A percentile compares a stretch with the other conserved stretches of the same genome.
Evolutionary conservation across 306 rosid species (phyloP).

Genomic region (Quercus glauca): DNA sequence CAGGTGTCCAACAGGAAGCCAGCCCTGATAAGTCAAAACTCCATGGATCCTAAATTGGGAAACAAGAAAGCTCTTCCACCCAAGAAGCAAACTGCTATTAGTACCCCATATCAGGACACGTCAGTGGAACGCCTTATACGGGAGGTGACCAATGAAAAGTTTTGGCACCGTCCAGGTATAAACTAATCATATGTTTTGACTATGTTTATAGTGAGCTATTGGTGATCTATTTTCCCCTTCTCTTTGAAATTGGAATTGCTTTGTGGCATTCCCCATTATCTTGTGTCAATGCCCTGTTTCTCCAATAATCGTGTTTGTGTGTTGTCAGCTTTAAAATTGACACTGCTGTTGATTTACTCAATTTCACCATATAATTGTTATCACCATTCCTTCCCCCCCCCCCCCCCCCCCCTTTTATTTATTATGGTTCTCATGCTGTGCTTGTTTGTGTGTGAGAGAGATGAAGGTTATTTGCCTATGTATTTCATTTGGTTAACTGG

Average conservation of each 20-base stretch:
- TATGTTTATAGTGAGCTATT: constrained; percentile 1
- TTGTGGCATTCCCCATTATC: constrained; percentile 39
- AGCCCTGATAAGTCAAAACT: constrained; percentile 49
- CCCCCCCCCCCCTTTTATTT: constrained; percentile 30
- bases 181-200: constrained; percentile 6
- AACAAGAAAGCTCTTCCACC: constrained; percentile 68
- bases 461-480: neutral
- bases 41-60: constrained; percentile 57
- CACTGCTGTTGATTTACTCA: constrained; percentile 48
- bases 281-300: constrained; percentile 59
- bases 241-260: constrained; percentile 18
- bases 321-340: constrained; percentile 39
- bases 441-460: constrained; percentile 32
- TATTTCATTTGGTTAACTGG: neutral
- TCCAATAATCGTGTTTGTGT: constrained; percentile 64
- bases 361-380: constrained; percentile 52
- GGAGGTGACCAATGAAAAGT: constrained; percentile 94
- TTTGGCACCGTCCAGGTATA: constrained; percentile 98
- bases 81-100: constrained; percentile 69
- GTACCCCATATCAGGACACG: constrained; percentile 67
- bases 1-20: constrained; percentile 61
- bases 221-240: constrained; percentile 10
- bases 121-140: constrained; percentile 97
- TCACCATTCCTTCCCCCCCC: constrained; percentile 26
- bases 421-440: constrained; percentile 59